phyloP scores from a whole-genome alignment of 1,284 basidiomycete species.

The Boletus smithii region DNA sequence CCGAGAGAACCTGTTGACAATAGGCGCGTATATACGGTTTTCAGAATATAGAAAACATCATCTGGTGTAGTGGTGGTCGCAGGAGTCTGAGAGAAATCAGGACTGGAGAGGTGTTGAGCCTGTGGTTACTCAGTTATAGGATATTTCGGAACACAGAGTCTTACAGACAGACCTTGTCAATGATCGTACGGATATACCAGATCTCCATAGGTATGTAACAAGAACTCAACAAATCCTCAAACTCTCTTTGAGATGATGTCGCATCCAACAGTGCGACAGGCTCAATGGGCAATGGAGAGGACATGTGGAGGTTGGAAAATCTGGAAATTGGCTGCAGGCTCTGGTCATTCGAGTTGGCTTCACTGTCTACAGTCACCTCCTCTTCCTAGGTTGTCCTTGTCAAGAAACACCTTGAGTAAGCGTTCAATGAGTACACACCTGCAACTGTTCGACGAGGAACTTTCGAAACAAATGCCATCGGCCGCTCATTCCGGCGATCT shows the following conservation, averaged over 20 bases:
- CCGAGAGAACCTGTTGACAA: slow-evolving; percentile 68
- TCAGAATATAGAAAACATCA: slow-evolving; percentile 92
- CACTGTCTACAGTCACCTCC: slow-evolving; percentile 7
- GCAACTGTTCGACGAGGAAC: slow-evolving; percentile 76
- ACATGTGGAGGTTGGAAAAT: neutral
- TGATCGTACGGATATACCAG: slow-evolving; percentile 87
- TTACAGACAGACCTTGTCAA: slow-evolving; percentile 69
- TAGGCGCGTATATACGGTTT: slow-evolving; percentile 73
- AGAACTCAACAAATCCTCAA: slow-evolving; percentile 66
- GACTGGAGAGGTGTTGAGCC: slow-evolving; percentile 68
- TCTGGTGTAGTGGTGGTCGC: slow-evolving; percentile 77
- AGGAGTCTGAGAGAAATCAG: slow-evolving; percentile 65
- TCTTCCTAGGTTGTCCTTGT: slow-evolving; percentile 22
- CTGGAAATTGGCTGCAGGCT: neutral
- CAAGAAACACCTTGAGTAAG: neutral
- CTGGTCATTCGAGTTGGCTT: neutral
- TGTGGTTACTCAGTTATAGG: slow-evolving; percentile 27
- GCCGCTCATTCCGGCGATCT: slow-evolving; percentile 85
- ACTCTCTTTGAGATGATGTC: slow-evolving; percentile 55
- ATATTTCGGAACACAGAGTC: neutral
- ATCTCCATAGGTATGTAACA: slow-evolving; percentile 89
- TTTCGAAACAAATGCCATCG: slow-evolving; percentile 90
- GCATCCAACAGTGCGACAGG: slow-evolving; percentile 38
- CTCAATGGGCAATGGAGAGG: slow-evolving; percentile 3
- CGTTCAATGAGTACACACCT: slow-evolving; percentile 37